These are phyloP conservation scores for Phytopythium montanum DNA, from an alignment of 352 stramenopile genomes.

Conservation along the genomic window DNA sequence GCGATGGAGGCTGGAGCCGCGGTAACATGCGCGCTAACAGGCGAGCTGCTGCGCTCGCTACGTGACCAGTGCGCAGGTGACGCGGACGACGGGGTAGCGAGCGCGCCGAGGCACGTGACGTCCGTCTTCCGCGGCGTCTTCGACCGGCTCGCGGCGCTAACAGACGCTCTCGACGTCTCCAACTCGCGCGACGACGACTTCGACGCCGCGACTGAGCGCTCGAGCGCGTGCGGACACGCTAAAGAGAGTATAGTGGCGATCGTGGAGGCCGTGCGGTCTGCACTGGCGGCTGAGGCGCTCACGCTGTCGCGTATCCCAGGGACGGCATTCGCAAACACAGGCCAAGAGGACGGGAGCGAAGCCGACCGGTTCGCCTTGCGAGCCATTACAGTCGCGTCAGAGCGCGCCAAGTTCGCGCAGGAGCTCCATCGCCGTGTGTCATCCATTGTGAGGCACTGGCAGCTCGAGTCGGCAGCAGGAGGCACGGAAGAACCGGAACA, in stretches of 20 bases:
- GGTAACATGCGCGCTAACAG: neutral
- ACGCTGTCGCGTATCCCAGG: neutral
- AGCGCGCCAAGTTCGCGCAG: neutral
- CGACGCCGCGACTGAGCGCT: neutral
- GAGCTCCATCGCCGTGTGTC: neutral
- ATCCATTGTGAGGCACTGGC: neutral
- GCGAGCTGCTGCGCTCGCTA: constrained; percentile 8
- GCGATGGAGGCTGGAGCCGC: neutral
- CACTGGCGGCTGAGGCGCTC: neutral
- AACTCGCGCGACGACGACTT: neutral
- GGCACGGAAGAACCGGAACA: neutral
- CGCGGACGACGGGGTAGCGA: neutral
- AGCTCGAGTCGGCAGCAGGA: neutral
- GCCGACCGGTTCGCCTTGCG: neutral
- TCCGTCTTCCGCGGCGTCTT: constrained; percentile 6
- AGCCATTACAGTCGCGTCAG: neutral
- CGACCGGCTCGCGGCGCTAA: neutral
- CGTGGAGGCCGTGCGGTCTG: neutral
- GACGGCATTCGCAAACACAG: neutral
- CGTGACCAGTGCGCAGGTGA: constrained; percentile 4
- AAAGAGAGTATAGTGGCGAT: neutral
- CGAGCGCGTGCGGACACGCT: too few relatives aligned
- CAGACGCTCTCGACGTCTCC: neutral
- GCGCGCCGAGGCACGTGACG: neutral
- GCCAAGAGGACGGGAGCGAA: neutral